Evolutionary conservation across 805 yeast genomes (phyloP), one percentile per base, ranked within the genome.

Genomic region (Yarrowia osloensis): DNA sequence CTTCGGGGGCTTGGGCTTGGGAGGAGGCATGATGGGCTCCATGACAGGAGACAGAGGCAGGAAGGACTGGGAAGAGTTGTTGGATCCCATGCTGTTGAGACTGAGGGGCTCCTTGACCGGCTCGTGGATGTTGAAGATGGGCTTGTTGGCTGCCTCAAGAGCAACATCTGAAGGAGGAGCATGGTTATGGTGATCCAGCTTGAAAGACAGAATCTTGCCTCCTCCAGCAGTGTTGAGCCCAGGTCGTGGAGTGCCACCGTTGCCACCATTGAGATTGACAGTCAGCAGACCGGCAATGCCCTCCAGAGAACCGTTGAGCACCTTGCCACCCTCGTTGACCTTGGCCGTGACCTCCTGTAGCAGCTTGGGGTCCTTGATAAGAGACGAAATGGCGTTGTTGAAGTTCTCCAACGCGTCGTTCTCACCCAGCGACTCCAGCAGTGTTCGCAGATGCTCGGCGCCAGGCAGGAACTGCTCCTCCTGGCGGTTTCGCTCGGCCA

Each of bases 321-420:
- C 66, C 42, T 26, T 61, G 28, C 66, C 66, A 4, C 66, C 66
- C 52, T 61, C 66, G 33, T 71, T 70, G n/a, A 70, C 67, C 69
- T 71, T 65, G 21, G 61, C 62, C 5, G 70, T 70, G 21, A 73
- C 57, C 46, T 71, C 73, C 52, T 66, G 69, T 28, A 73, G 67
- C 52, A 73, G 54, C 21, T 69, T 69, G 31, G 76, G 74, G 47
- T 73, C 76, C 40, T 72, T 71, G 49, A 67, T 70, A 29, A 69
- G 69, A 59, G 70, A 70, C 52, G 68, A 72, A 67, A 70, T 73
- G 70, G 68, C 75, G 63, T 72, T 69, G 52, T 72, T 68, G 66
- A 69, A 66, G 54, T 66, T 70, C 19, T 69, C 73, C 24, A 66
- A 62, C 31, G 71, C 74, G 12, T 67, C 61, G n/a, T 63, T 69